A percentile compares a stretch with the other conserved stretches of the same genome.
Conservation (phyloP, 2,329 filamentous ascomycete genomes). For the Aspergillus aculeatus region DNA sequence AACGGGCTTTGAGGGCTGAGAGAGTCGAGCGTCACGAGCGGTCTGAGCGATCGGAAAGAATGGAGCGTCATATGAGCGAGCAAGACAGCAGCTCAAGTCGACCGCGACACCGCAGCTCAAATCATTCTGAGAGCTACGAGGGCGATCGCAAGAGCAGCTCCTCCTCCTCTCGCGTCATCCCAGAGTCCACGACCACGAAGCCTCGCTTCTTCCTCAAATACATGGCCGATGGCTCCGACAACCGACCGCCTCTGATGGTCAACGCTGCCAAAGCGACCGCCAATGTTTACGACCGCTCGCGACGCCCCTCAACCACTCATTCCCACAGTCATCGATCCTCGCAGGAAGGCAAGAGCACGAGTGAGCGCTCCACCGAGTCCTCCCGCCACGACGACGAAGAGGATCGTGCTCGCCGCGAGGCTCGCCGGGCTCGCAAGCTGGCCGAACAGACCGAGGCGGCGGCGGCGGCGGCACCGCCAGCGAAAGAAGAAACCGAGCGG, state of each 20-base stretch:
- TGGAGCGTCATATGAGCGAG: conserved; percentile 2
- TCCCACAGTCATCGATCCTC: conserved; percentile 29
- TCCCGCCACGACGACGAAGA: conserved; percentile 33
- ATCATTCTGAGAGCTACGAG: conserved; percentile 26
- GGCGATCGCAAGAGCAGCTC: conserved; percentile 23
- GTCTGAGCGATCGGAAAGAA: conserved; percentile 3
- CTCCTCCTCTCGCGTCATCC: conserved; percentile 30
- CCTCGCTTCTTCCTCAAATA: conserved; percentile 36
- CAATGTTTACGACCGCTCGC: conserved; percentile 28
- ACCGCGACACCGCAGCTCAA: conserved; percentile 21
- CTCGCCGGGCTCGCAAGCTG: conserved; percentile 24
- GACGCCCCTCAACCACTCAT: conserved; percentile 31
- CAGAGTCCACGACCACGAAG: conserved; percentile 19
- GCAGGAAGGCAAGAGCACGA: conserved; percentile 25
- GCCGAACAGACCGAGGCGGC: conserved; percentile 23
- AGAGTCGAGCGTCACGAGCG: conserved; percentile 12
- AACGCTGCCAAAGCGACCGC: conserved; percentile 35
- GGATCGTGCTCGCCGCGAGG: conserved; percentile 24
- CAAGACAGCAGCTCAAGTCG: conserved; percentile 7
- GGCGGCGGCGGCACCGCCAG: not conserved
- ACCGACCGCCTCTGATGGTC: conserved; percentile 39
- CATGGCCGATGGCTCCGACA: conserved; percentile 42
- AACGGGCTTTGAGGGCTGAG: conserved; percentile 11
- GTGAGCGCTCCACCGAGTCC: conserved; percentile 26
- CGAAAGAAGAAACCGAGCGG: conserved; percentile 19